These are phyloP conservation scores for Phytopythium oedochilum DNA, from an alignment of 352 stramenopile species.

Conservation along the genomic window DNA sequence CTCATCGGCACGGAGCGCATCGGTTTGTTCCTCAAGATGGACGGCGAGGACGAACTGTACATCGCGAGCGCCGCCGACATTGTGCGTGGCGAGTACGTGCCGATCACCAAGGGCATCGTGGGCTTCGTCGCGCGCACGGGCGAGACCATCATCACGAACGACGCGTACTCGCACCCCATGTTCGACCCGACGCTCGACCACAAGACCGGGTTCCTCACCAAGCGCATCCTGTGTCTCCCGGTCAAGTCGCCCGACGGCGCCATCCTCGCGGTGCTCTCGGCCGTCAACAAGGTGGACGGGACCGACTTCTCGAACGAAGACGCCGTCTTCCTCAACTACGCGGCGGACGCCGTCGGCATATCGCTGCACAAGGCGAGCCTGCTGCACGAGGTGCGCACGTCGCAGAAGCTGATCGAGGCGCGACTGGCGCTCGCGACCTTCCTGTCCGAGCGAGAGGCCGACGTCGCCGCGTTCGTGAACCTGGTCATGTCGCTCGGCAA, in stretches of 20 bases:
- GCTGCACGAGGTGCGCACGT: conserved; percentile 62
- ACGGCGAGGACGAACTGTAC: conserved; percentile 66
- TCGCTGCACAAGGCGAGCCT: conserved; percentile 66
- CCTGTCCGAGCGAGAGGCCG: conserved; percentile 38
- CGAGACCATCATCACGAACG: conserved; percentile 65
- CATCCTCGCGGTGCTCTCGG: conserved; percentile 61
- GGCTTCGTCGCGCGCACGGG: conserved; percentile 60
- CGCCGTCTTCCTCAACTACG: conserved; percentile 69
- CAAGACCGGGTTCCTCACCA: conserved; percentile 58
- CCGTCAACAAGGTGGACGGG: conserved; percentile 69
- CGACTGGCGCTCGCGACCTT: conserved; percentile 61
- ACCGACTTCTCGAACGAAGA: conserved; percentile 66
- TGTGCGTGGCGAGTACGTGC: conserved; percentile 59
- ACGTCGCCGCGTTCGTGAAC: conserved; percentile 62
- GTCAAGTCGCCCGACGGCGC: conserved; percentile 50
- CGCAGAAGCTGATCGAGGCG: conserved; percentile 67
- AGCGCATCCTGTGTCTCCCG: conserved; percentile 55
- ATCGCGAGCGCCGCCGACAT: conserved; percentile 56
- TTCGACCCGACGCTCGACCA: conserved; percentile 67
- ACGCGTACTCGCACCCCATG: conserved; percentile 52
- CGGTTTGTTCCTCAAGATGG: conserved; percentile 62
- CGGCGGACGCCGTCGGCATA: conserved; percentile 58
- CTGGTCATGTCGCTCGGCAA: conserved; percentile 73
- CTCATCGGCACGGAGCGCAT: conserved; percentile 62
- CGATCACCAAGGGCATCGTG: conserved; percentile 64